Percentiles rank a stretch among this genome's conserved stretches.
Conservation (phyloP, 768 basidiomycete species). For the Auricularia cornea region DNA sequence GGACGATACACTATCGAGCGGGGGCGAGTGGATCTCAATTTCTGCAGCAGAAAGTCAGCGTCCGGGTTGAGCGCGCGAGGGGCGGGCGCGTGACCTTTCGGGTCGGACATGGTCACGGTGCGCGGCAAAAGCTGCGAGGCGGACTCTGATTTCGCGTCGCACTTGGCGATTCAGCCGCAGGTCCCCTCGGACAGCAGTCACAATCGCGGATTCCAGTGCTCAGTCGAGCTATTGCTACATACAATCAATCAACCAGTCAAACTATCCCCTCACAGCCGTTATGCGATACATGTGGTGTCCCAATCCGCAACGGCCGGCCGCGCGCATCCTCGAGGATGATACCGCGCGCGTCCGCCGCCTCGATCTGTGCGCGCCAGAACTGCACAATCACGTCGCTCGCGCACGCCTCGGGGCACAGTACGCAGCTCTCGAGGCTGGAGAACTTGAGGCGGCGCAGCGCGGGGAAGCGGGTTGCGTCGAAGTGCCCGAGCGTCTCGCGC, state of each 20-base stretch:
- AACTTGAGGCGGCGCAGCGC: background rate
- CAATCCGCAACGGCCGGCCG: background rate
- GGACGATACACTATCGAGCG: constrained; percentile 78
- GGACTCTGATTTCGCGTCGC: background rate
- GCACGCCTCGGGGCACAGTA: background rate
- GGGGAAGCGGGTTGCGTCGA: background rate
- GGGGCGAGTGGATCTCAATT: constrained; percentile 51
- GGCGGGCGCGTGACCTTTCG: background rate
- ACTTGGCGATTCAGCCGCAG: no score
- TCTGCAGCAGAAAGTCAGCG: constrained; percentile 9
- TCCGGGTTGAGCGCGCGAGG: background rate
- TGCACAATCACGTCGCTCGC: background rate
- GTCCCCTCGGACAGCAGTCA: no score
- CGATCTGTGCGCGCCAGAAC: background rate
- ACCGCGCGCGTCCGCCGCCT: background rate
- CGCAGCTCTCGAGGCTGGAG: background rate
- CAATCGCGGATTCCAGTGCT: no score
- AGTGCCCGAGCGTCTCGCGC: background rate
- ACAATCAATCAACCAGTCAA: background rate
- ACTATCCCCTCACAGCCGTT: no score
- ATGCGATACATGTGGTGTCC: no score
- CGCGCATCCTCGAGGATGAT: background rate
- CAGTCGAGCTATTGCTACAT: no score
- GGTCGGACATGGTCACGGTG: constrained; percentile 1
- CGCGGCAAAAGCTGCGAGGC: background rate